phyloP scores from a whole-genome alignment of 305 asterid species.

The Rubia tinctorum region DNA sequence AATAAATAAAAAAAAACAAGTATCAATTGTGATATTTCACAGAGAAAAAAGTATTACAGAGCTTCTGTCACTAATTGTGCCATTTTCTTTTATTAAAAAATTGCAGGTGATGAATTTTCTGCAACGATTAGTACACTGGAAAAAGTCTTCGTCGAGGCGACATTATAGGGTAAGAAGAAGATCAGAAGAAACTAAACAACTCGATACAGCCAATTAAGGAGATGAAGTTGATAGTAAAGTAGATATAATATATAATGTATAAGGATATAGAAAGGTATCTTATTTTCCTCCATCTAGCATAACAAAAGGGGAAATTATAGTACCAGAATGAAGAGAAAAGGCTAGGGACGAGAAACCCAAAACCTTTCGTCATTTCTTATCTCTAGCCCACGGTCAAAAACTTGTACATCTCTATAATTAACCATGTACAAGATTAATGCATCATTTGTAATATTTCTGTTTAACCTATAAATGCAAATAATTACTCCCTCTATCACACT shows the following conservation, averaged over 20 bases:
- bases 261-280: not conserved
- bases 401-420: conserved; percentile 44
- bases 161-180: conserved; percentile 47
- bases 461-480: conserved; percentile 5
- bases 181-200: conserved; percentile 48
- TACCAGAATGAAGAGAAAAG: conserved; percentile 2
- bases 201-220: conserved; percentile 21
- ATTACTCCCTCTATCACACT: too few species aligned
- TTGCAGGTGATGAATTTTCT: conserved; percentile 78
- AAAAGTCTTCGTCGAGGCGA: conserved; percentile 39
- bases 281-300: conserved; percentile 8
- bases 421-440: conserved; percentile 33
- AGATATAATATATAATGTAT: conserved; percentile 14
- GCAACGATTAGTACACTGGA: conserved; percentile 77
- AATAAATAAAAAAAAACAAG: too few species aligned
- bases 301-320: conserved; percentile 3
- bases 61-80: not conserved
- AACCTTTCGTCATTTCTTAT: too few species aligned
- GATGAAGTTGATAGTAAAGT: conserved; percentile 18
- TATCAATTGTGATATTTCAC: too few species aligned
- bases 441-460: conserved; percentile 1
- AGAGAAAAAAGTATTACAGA: too few species aligned
- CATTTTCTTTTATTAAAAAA: not conserved
- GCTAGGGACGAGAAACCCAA: too few species aligned
- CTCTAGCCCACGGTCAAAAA: conserved; percentile 20